phyloP scores from a whole-genome alignment of 306 rosid species.

The Cicer yamashitae region DNA sequence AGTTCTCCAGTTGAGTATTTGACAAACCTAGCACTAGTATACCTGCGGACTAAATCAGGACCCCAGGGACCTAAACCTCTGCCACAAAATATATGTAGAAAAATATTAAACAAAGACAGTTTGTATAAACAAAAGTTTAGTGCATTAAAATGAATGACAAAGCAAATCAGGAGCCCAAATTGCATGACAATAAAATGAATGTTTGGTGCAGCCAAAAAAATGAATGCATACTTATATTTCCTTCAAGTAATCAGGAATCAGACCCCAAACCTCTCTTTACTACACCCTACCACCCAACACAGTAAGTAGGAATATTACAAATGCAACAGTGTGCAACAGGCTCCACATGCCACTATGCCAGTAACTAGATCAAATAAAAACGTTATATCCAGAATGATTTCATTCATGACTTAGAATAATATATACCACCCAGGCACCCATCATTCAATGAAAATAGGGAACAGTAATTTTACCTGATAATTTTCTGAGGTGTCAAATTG shows the following conservation, averaged over 20 bases:
- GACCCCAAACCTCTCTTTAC: constrained; percentile 8
- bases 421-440: background rate
- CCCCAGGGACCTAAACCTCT: constrained; percentile 99
- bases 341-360: background rate
- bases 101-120: constrained; percentile 26
- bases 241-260: constrained; percentile 28
- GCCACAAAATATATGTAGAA: constrained; percentile 38
- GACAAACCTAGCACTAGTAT: constrained; percentile 80
- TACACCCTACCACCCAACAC: constrained; percentile 32
- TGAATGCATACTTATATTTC: background rate
- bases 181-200: background rate
- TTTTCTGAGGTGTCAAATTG: constrained; percentile 84
- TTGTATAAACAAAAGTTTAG: background rate
- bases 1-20: constrained; percentile 64
- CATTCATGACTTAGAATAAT: background rate
- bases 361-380: background rate
- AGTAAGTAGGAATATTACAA: constrained; percentile 3
- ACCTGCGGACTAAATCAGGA: constrained; percentile 73
- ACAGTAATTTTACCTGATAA: constrained; percentile 61
- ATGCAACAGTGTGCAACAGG: background rate
- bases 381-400: background rate
- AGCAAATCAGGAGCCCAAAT: background rate
- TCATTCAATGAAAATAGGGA: background rate
- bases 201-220: background rate
- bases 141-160: constrained; percentile 1